A percentile compares a stretch with the other conserved stretches of the same genome.
Conservation (phyloP, 2,329 filamentous ascomycete genomes). For the Fusarium mundagurra region DNA sequence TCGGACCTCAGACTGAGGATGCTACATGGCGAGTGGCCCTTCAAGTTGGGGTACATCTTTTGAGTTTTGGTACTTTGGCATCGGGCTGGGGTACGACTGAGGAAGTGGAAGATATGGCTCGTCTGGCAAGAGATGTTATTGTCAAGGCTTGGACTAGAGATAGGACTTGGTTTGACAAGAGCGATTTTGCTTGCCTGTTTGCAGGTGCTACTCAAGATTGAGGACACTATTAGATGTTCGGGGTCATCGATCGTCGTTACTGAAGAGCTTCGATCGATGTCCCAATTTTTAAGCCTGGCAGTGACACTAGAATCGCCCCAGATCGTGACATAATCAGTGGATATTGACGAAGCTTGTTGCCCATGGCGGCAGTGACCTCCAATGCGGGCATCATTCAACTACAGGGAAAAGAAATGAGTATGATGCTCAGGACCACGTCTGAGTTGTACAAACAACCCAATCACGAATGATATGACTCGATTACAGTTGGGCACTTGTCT, state of each 20-base stretch:
- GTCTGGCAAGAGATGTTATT: background rate
- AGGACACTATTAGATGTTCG: accelerated
- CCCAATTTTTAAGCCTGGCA: conserved; percentile 4
- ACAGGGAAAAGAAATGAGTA: background rate
- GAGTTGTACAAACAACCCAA: background rate
- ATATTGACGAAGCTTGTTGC: background rate
- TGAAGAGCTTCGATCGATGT: background rate
- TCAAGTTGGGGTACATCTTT: conserved; percentile 8
- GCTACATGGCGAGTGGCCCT: background rate
- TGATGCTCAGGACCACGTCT: background rate
- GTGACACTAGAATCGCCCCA: background rate
- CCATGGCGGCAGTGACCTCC: background rate
- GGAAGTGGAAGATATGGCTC: background rate
- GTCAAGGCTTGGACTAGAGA: background rate
- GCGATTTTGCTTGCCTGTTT: conserved; percentile 6
- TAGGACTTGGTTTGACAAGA: background rate
- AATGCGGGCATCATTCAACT: background rate
- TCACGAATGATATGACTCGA: background rate
- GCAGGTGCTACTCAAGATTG: too few species aligned
- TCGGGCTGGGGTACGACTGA: background rate
- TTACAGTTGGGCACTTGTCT: background rate
- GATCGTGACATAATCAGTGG: conserved; percentile 8
- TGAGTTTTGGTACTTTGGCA: conserved; percentile 2
- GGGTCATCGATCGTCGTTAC: background rate
- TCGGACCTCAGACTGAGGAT: background rate